Conservation (phyloP, 768 basidiomycete species). For the Lactarius hengduanensis region DNA sequence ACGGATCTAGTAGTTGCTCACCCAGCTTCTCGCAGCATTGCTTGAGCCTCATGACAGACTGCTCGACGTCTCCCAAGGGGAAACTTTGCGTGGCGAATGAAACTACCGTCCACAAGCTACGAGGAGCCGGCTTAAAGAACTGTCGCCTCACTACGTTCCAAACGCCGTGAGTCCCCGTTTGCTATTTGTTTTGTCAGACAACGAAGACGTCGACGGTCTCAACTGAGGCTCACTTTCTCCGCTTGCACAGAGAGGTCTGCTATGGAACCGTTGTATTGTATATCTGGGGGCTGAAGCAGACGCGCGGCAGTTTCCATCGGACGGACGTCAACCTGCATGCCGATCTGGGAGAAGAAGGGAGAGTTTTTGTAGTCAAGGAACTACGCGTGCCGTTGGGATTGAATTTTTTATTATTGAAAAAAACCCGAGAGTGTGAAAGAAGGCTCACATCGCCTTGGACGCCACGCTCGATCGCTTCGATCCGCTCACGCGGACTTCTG, state of each 20-base stretch:
- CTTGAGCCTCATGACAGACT: constrained; percentile 5
- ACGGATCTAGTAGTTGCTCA: constrained; percentile 1
- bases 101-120: constrained; percentile 19
- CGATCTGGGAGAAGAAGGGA: constrained; percentile 23
- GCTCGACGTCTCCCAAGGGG: not conserved
- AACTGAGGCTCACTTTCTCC: constrained; percentile 8
- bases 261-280: constrained; percentile 19
- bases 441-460: constrained; percentile 22
- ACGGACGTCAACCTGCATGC: constrained; percentile 21
- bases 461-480: constrained; percentile 21
- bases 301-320: constrained; percentile 22
- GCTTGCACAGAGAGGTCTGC: constrained; percentile 13
- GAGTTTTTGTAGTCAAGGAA: constrained; percentile 28
- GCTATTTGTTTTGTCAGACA: not conserved
- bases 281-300: constrained; percentile 22
- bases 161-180: constrained; percentile 17
- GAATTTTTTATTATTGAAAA: too few relatives aligned
- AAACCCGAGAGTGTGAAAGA: not conserved
- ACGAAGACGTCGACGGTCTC: not conserved
- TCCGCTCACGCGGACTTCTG: constrained; percentile 19
- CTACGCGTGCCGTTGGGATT: constrained; percentile 5
- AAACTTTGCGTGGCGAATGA: constrained; percentile 22
- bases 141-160: constrained; percentile 28
- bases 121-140: constrained; percentile 19
- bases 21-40: constrained; percentile 20